Evolutionary conservation across 1,284 basidiomycete genomes (phyloP), one percentile per base, ranked within the genome.

Genomic region (Mycena citricolor): DNA sequence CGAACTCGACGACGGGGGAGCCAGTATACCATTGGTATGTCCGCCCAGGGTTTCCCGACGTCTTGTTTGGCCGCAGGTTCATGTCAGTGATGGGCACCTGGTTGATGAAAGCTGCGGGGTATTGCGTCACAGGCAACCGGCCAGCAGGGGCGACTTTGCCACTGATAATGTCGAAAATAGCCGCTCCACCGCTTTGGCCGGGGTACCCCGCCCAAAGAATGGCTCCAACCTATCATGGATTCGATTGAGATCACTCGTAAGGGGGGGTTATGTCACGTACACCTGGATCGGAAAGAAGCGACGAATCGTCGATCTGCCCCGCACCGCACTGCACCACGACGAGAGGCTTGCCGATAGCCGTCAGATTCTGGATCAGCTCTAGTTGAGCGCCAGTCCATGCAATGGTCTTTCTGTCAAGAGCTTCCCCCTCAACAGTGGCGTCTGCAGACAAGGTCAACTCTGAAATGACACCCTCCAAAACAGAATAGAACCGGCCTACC

Each of bases 1-100:
- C 76, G 54, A 76, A 79, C 38, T 71, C 68, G 56, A 70, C 74
- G 16, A 78, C 63, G 5, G 76, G 69, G n/a, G 64, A 65, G 21
- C 68, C 73, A 17, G 63, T 66, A 63, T 73, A 79, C 77, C 76
- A 78, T 50, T 71, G 74, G 61, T 79, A 79, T 8, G 77, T 79
- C 34, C 77, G 68, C 6, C 77, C 77, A 0, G 77, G 76, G 48
- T 68, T 74, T n/a, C n/a, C n/a, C n/a, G n/a, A n/a, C 36, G 63
- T 64, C 30, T 58, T 54, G 48, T 64, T 70, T 8, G 76, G 73
- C 20, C 74, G 76, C 25, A 79, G 62, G 6, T 58, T 64, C 76
- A 79, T 79, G 61, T 79, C 73, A 4, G 76, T 79, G 76, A 79
- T 77, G 2, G 66, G 64, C 20, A 79, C 64, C 52, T 74, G 63